Evolutionary conservation across 371 early-diverging fungal species (phyloP), one percentile per base, ranked within the genome.

Genomic region (Parasitella parasitica): DNA sequence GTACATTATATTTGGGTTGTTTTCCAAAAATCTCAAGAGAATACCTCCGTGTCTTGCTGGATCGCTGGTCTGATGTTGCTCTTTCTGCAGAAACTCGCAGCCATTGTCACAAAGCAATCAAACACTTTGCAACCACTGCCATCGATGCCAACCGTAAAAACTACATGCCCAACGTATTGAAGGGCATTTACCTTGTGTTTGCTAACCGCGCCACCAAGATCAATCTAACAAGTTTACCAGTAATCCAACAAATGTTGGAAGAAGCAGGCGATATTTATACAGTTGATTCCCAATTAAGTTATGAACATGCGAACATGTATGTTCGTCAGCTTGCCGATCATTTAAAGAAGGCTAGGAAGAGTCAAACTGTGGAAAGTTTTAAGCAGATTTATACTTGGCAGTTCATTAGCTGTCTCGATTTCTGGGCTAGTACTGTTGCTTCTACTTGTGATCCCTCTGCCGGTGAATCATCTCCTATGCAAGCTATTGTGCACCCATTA

Each of bases 371-470:
- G 41, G 88, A 96, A 66, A 84, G 91, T 12, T 91, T 88, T 81
- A 89, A 89, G 65, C 65, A 84, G 0, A 91, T 97, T 43, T 95
- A 96, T 82, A 93, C 93, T 75, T 97, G 97, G 97, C 96, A 94
- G 73, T 97, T 87, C 67, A 71, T 96, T 26, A 91, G 91, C 70
- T 90, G 92, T 63, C 76, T 97, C 57, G 86, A 89, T 65, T 89
- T 96, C 54, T 96, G 97, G 97, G 71, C 91, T 6, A 86, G 86
- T 50, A 89, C 94, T 0, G 67, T 95, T 54, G 72, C 84, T 18
- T 86, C 85, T 20, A 88, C 91, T 59, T 91, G 92, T 63, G 75
- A 73, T 35, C 76, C 81, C 5, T 55, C 64, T 28, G 48, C 59
- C 4, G 76, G 75, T 1, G 59, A 61, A 8, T 38, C 61, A 0